Percentiles rank a stretch among this genome's conserved stretches.
Conservation (phyloP, 2,329 filamentous ascomycete genomes). For the Hyphodiscus sp. region DNA sequence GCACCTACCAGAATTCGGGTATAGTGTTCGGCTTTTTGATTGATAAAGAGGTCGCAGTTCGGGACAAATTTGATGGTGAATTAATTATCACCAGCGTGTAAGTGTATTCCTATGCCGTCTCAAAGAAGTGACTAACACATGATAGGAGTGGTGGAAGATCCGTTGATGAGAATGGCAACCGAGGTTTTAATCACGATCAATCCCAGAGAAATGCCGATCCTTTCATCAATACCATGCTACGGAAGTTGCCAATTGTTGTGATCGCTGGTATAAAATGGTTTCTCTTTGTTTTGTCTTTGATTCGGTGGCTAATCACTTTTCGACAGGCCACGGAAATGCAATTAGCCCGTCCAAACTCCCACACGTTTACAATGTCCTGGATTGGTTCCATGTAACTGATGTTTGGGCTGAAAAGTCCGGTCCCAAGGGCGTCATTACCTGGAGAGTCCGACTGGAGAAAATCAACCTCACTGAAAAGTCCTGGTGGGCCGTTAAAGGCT, state of each 20-base stretch:
- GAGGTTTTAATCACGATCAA: slow-evolving; percentile 42
- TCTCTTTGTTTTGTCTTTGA: neutral
- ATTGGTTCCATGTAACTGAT: slow-evolving; percentile 61
- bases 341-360: slow-evolving; percentile 43
- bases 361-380: slow-evolving; percentile 58
- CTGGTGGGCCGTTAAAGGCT: slow-evolving; percentile 48
- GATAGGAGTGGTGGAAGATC: slow-evolving; percentile 47
- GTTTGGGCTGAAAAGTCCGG: slow-evolving; percentile 57
- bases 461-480: slow-evolving; percentile 43
- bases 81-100: slow-evolving; percentile 59
- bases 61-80: slow-evolving; percentile 54
- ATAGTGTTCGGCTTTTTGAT: slow-evolving; percentile 53
- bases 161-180: slow-evolving; percentile 38
- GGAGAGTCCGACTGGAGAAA: slow-evolving; percentile 61
- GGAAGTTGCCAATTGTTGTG: slow-evolving; percentile 45
- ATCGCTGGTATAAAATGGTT: slow-evolving; percentile 41
- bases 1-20: slow-evolving; percentile 44
- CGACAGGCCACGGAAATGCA: slow-evolving; percentile 43
- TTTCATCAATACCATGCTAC: slow-evolving; percentile 40
- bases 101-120: slow-evolving; percentile 24
- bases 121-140: neutral
- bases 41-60: slow-evolving; percentile 44
- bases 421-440: slow-evolving; percentile 23
- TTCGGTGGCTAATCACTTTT: slow-evolving; percentile 23
- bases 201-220: slow-evolving; percentile 32